Evolutionary conservation across 2,329 filamentous ascomycete genomes (phyloP), one percentile per base, ranked within the genome.

Genomic region (Pestalotiopsis sp.): DNA sequence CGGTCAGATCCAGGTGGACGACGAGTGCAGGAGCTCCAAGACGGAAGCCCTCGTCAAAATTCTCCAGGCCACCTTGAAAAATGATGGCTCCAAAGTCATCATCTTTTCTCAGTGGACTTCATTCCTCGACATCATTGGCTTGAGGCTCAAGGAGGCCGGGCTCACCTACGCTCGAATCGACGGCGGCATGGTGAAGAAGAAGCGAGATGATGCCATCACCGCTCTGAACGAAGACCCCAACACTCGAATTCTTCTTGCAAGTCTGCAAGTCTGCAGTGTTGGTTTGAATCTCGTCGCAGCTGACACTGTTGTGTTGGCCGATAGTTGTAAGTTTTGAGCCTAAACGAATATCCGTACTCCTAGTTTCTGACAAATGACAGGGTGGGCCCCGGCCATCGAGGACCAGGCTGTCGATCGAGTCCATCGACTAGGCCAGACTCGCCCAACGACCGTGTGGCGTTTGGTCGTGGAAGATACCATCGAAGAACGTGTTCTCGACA

Each of bases 371-470:
- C 31, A 38, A 13, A n/a, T 36, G 9, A 31, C 17, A 81, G 84
- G 93, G 94, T 97, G 94, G 92, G 94, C 94, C 1, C 94, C 94
- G 0, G 94, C 94, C 0, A 96, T 97, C 67, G 94, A 97, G 79
- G 94, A 97, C 73, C 94, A 97, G 77, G 95, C 95, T 3, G 87
- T 97, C 2, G 94, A 97, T 76, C 91, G 94, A 4, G 94, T 97
- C 6, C 93, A 97, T 77, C 87, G 94, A 0, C 85, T 97, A 0
- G 94, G 94, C 0, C 95, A 97, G 81, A 95, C 87, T 71, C 87
- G 92, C 49, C 87, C 91, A 70, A 94, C 92, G 0, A 94, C 89
- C 1, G 91, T 97, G 1, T 96, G 93, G 85, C 85, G 94, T 61
- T 83, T 97, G 11, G 88, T 97, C 1, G 92, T 97, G 82, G 92